These are phyloP conservation scores for Phytophthora litchii DNA, from an alignment of 352 stramenopile genomes.

Conservation along the genomic window DNA sequence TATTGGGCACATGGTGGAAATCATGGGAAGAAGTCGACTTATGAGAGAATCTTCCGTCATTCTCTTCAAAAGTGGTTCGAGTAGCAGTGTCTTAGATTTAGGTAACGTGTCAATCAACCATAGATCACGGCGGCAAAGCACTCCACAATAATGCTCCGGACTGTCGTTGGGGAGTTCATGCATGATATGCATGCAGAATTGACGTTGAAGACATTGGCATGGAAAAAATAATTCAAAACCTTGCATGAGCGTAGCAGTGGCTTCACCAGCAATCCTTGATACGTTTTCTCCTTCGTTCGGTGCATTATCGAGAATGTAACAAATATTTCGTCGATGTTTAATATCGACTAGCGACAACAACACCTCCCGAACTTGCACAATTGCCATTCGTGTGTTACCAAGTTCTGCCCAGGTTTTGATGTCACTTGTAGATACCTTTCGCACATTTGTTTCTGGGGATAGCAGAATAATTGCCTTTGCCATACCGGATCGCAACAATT, in stretches of 20 bases:
- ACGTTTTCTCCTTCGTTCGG: conserved; percentile 28
- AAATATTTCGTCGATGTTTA: conserved; percentile 30
- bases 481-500: conserved; percentile 66
- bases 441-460: neutral
- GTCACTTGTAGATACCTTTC: conserved; percentile 2
- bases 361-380: conserved; percentile 41
- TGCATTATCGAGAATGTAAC: conserved; percentile 22
- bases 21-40: conserved; percentile 19
- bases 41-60: conserved; percentile 72
- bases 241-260: conserved; percentile 69
- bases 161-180: conserved; percentile 13
- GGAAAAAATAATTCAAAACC: conserved; percentile 91
- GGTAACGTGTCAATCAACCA: conserved; percentile 28
- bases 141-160: conserved; percentile 14
- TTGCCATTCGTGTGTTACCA: conserved; percentile 14
- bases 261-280: conserved; percentile 43
- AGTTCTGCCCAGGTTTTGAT: conserved; percentile 21
- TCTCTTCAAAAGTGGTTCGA: conserved; percentile 63
- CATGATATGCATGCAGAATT: conserved; percentile 61
- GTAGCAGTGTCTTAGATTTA: conserved; percentile 45
- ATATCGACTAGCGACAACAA: conserved; percentile 44
- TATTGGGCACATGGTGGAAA: neutral
- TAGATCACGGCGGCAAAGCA: conserved; percentile 25
- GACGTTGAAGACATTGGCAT: conserved; percentile 64
- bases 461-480: conserved; percentile 43